These are phyloP conservation scores for Metschnikowia koreensis DNA, from an alignment of 805 yeast species.

Conservation along the genomic window DNA sequence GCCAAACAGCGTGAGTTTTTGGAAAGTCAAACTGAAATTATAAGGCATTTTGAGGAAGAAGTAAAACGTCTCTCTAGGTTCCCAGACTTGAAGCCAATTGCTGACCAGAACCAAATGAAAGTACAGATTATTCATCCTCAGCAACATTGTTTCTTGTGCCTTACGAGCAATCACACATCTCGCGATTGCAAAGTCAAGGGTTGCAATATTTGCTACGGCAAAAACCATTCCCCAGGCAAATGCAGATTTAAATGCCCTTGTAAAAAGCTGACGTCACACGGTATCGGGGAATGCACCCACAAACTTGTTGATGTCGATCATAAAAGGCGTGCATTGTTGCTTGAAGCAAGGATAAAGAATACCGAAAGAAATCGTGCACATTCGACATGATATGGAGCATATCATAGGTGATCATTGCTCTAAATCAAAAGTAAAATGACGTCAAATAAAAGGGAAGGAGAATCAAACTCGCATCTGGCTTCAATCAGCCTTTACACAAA, in stretches of 20 bases:
- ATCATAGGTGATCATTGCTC: too few relatives aligned
- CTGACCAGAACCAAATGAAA: neutral
- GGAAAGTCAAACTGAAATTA: neutral
- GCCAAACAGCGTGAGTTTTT: neutral
- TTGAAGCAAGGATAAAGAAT: neutral
- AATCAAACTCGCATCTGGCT: too few relatives aligned
- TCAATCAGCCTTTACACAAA: neutral
- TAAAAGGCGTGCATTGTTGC: neutral
- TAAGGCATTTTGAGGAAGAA: neutral
- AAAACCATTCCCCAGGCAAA: neutral
- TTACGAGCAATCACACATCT: neutral
- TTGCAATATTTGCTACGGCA: neutral
- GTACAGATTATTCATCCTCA: neutral
- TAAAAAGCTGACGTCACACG: neutral
- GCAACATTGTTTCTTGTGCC: neutral
- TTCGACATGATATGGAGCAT: neutral
- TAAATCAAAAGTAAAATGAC: too few relatives aligned
- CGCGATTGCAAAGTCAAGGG: neutral
- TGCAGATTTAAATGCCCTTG: neutral
- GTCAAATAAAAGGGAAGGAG: too few relatives aligned
- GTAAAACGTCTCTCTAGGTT: neutral
- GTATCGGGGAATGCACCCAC: neutral
- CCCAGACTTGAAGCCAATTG: neutral
- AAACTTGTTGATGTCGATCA: neutral
- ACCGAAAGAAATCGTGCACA: neutral